Evolutionary conservation across 1,139 yeast species (phyloP).

Genomic region (Pichiaceae sp.): DNA sequence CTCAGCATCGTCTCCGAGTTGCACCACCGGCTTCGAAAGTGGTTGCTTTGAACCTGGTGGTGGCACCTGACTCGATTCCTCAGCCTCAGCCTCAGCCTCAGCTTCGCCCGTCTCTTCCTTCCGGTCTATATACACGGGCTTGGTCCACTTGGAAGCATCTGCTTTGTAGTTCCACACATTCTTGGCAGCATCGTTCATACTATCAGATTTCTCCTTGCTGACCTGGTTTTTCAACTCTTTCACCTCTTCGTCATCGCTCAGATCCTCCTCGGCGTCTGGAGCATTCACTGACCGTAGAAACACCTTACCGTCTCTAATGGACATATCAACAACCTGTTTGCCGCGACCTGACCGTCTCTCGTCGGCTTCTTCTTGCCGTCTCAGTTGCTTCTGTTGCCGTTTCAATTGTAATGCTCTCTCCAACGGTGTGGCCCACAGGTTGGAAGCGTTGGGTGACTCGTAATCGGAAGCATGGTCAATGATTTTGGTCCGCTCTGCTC

Average conservation of each 20-base stretch:
- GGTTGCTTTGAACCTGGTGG: too few species aligned
- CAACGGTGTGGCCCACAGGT: constrained; percentile 79
- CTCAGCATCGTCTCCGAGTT: constrained; percentile 19
- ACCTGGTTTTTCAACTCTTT: constrained; percentile 27
- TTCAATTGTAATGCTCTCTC: constrained; percentile 81
- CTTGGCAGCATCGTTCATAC: constrained; percentile 24
- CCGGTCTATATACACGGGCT: constrained; percentile 32
- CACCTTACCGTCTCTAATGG: constrained; percentile 77
- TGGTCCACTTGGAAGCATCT: constrained; percentile 43
- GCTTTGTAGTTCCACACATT: constrained; percentile 52
- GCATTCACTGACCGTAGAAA: constrained; percentile 26
- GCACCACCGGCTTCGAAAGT: constrained; percentile 17
- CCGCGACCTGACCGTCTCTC: constrained; percentile 63
- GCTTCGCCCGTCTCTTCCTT: background rate
- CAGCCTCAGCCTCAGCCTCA: constrained; percentile 2
- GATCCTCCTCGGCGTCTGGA: constrained; percentile 20
- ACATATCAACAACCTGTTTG: constrained; percentile 65
- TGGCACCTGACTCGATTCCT: constrained; percentile 10
- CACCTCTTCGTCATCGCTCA: constrained; percentile 32
- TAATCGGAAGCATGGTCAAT: constrained; percentile 93
- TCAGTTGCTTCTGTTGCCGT: constrained; percentile 67
- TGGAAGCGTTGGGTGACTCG: constrained; percentile 44
- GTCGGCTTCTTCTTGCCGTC: constrained; percentile 53
- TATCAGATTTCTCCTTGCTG: constrained; percentile 23
- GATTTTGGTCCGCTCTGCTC: constrained; percentile 83